A percentile compares a stretch with the other conserved stretches of the same genome.
Conservation (phyloP, 2,329 filamentous ascomycete species). For the Beauveria varroae region DNA sequence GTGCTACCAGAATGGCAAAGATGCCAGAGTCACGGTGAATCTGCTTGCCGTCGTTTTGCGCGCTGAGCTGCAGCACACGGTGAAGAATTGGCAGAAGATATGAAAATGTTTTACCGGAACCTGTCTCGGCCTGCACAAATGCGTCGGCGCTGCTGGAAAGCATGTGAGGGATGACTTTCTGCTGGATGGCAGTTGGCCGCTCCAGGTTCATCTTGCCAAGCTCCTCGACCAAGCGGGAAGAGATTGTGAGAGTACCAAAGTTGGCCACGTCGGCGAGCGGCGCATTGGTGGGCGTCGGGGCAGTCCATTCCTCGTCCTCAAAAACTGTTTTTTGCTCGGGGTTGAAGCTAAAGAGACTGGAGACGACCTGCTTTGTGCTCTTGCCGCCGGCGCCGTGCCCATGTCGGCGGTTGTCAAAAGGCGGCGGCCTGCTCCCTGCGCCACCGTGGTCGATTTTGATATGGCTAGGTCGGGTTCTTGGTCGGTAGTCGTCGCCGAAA, state of each 20-base stretch:
- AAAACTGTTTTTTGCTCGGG: slow-evolving; percentile 61
- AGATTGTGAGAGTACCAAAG: slow-evolving; percentile 80
- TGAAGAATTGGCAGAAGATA: slow-evolving; percentile 91
- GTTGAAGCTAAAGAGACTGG: slow-evolving; percentile 88
- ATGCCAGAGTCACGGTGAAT: slow-evolving; percentile 81
- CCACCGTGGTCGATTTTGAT: slow-evolving; percentile 3
- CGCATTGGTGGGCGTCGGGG: slow-evolving; percentile 77
- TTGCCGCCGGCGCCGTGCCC: slow-evolving; percentile 17
- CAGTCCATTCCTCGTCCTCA: slow-evolving; percentile 44
- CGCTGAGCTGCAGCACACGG: slow-evolving; percentile 70
- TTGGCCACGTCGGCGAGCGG: slow-evolving; percentile 78
- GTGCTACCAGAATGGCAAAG: slow-evolving; percentile 89
- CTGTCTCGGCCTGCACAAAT: slow-evolving; percentile 94
- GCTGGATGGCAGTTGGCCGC: slow-evolving; percentile 90
- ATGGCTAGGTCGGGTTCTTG: slow-evolving; percentile 1
- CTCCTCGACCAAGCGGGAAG: slow-evolving; percentile 71
- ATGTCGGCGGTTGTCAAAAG: slow-evolving; percentile 10
- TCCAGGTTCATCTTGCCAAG: slow-evolving; percentile 82
- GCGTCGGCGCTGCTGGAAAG: slow-evolving; percentile 77
- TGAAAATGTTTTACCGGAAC: slow-evolving; percentile 95
- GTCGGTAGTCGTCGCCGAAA: not conserved
- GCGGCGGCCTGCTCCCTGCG: not conserved
- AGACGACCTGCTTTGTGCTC: slow-evolving; percentile 58
- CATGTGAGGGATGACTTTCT: slow-evolving; percentile 75
- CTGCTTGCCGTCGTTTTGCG: slow-evolving; percentile 41